Evolutionary conservation across 345 rosid species (phyloP).

Genomic region (Gossypium thurberi): DNA sequence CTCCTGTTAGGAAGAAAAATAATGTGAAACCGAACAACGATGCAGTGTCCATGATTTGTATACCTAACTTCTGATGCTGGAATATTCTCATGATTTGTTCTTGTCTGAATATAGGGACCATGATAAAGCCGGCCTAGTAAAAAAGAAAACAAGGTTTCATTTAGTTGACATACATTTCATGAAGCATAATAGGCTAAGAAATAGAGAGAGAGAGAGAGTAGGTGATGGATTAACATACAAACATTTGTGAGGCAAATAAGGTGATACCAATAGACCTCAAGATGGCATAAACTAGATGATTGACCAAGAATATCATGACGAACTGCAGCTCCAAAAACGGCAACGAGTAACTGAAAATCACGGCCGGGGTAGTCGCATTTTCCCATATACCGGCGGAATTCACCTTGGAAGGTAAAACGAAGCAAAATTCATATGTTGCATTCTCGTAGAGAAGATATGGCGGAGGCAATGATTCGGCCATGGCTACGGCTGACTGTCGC

Average conservation of each 20-base stretch:
- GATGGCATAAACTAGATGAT: conserved; percentile 9
- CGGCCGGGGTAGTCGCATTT: not conserved
- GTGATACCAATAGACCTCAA: conserved; percentile 24
- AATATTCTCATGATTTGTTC: accelerated
- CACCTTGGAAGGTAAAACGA: not conserved
- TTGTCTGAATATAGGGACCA: not conserved
- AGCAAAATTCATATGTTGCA: not conserved
- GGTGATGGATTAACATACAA: conserved; percentile 16
- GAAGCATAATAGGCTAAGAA: no score
- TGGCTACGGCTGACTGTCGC: no score
- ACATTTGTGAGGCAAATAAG: conserved; percentile 24
- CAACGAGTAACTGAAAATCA: conserved; percentile 9
- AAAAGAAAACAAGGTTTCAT: no score
- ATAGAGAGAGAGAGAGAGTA: no score
- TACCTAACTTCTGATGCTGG: not conserved
- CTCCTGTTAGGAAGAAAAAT: conserved; percentile 42
- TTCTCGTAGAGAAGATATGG: not conserved
- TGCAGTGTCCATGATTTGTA: conserved; percentile 23
- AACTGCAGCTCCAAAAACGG: conserved; percentile 29
- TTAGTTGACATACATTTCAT: no score
- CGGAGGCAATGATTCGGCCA: not conserved
- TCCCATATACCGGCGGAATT: conserved; percentile 13
- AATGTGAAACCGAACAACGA: conserved; percentile 34
- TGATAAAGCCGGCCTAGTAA: conserved; percentile 20
- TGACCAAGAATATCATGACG: conserved; percentile 9